Evolutionary conservation across 2,329 filamentous ascomycete species (phyloP), one percentile per base, ranked within the genome.

Genomic region (Fusarium subtropicale): DNA sequence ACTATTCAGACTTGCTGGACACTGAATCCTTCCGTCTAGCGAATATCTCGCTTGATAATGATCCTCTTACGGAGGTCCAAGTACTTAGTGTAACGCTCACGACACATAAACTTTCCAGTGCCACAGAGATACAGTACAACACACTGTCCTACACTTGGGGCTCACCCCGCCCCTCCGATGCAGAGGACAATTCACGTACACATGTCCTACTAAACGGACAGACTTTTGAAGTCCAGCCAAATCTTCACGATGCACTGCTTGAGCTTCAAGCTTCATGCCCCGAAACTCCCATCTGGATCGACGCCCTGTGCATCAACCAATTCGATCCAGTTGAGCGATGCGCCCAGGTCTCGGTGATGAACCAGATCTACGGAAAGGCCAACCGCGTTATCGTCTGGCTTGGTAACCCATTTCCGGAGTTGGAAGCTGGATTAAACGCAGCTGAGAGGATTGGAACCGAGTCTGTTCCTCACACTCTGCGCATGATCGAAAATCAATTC

Each of bases 61-160:
- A 13, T 7, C 38, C 44, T 1, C 13, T 39, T 4, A 34, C 31
- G 2, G 7, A 20, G 0, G 2, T 16, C 0, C 3, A 10, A 7
- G 3, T 64, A 2, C 59, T 7, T 1, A 57, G 28, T 26, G 22
- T 64, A 1, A 45, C 13, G 0, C 50, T 64, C 2, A 5, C 18
- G 1, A 64, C 45, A 1, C 26, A 64, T 3, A 1, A 0, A 5
- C 13, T 64, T 1, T 46, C 26, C 13, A 13, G 12, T 3, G 51
- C 36, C 5, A 4, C 16, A 7, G n/a, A 20, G 1, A 31, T 48
- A 4, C 15, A 30, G 1, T 64, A 64, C 7, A 64, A 57, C 30
- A 51, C 59, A 0, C 9, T 64, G 2, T 64, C 60, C 3, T 64
- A 64, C 22, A 64, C 60, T 1, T 64, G 60, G 60, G 60, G 60